Evolutionary conservation across 768 basidiomycete species (phyloP).

Genomic region (Psilocybe sp.): DNA sequence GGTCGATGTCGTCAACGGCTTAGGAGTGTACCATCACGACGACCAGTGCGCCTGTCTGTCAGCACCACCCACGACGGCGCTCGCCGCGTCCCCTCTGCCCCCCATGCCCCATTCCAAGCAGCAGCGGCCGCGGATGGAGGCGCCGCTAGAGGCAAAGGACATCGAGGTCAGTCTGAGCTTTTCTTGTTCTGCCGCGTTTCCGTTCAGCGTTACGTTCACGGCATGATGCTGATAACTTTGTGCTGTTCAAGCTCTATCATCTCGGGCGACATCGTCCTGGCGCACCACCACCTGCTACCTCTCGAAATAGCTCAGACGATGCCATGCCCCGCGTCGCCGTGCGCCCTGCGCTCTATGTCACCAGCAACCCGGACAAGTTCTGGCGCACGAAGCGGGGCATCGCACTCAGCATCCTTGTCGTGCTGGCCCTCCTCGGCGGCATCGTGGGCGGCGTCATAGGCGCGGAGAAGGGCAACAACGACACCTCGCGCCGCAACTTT

Average conservation of each 20-base stretch:
- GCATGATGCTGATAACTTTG: neutral
- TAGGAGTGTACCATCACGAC: neutral
- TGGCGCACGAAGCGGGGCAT: conserved; percentile 20
- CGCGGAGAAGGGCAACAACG: conserved; percentile 4
- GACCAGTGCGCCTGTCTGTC: neutral
- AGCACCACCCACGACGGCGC: conserved; percentile 1
- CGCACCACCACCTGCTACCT: too few species aligned
- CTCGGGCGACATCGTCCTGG: conserved; percentile 1
- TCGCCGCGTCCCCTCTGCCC: neutral
- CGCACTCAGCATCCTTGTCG: conserved; percentile 10
- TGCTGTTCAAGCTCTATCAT: neutral
- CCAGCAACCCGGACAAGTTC: conserved; percentile 18
- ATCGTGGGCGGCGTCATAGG: conserved; percentile 24
- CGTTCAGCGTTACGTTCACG: too few species aligned
- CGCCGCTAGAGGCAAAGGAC: conserved; percentile 2
- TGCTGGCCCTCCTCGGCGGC: conserved; percentile 18
- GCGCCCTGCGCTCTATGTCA: conserved; percentile 12
- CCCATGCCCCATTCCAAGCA: neutral
- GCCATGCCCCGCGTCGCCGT: neutral
- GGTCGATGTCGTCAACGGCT: too few species aligned
- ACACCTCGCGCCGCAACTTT: neutral
- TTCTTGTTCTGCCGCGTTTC: too few species aligned
- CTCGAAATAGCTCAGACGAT: neutral
- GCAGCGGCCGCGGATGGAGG: conserved; percentile 1
- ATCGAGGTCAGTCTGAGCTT: conserved; percentile 7